These are phyloP conservation scores for Fusarium staphyleae DNA, from an alignment of 2,329 filamentous ascomycete species.

Conservation along the genomic window DNA sequence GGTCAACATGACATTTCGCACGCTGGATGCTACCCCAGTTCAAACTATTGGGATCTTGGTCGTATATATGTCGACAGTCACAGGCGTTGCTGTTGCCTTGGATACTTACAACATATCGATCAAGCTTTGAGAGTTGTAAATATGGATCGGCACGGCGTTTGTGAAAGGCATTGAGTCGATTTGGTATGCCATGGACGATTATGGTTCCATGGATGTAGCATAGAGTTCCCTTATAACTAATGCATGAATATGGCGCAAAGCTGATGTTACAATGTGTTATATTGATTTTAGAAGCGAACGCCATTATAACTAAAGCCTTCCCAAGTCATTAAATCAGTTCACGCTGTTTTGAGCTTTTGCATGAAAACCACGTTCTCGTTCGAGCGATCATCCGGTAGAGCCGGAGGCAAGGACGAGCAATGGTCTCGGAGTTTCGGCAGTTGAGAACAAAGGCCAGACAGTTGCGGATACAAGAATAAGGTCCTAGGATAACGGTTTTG, in stretches of 20 bases:
- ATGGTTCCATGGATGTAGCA: neutral
- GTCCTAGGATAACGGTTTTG: neutral
- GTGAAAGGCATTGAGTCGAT: neutral
- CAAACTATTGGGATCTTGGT: constrained; percentile 77
- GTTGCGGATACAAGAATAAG: neutral
- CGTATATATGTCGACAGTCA: constrained; percentile 73
- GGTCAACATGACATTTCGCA: constrained; percentile 87
- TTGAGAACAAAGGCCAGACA: neutral
- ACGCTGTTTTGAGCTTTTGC: neutral
- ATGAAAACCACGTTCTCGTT: neutral
- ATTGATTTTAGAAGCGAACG: constrained; percentile 10
- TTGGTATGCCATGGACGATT: neutral
- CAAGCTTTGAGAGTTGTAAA: constrained; percentile 60
- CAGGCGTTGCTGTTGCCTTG: constrained; percentile 70
- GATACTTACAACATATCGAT: constrained; percentile 73
- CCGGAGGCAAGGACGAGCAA: neutral
- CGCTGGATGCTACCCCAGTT: constrained; percentile 71
- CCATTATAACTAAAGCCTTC: constrained; percentile 5
- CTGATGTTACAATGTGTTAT: neutral
- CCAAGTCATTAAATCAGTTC: neutral
- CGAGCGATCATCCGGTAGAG: neutral
- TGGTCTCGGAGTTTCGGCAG: neutral
- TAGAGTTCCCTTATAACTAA: neutral
- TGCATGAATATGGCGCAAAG: constrained; percentile 4
- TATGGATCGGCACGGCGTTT: neutral